Evolutionary conservation across 331 rosid genomes (phyloP), one percentile per base, ranked within the genome.

Genomic region (Arachis monticola): DNA sequence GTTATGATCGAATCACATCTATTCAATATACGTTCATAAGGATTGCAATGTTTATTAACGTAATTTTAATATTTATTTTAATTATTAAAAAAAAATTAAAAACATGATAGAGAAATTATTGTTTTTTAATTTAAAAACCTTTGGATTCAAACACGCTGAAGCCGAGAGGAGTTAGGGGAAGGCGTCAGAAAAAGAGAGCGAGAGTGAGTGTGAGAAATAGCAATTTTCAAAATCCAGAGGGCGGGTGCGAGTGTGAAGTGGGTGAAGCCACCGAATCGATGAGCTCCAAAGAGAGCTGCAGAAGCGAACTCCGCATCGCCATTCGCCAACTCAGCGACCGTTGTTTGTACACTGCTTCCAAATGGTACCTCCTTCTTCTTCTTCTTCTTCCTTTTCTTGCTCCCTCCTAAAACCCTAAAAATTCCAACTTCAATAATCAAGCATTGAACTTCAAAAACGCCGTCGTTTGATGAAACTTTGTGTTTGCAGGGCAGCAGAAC

Each of bases 271-370:
- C 67, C 22, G 2, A 64, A 66, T 61, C 68, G 27, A 92, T 93
- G 98, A 85, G 69, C 83, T 90, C 92, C 12, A 89, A 82, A 80
- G 98, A 93, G 45, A 87, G 72, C 78, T 90, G 87, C 84, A 77
- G 97, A 73, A 82, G 56, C 79, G 98, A 93, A 81, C 97, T 93
- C 50, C 95, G 97, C 67, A 85, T 91, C 44, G 98, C 97, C n/a
- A 77, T 93, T 75, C 92, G 90, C 2, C 98, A 93, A 84, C 95
- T 93, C 46, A 83, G 82, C 60, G 96, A 87, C 84, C 91, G 98
- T 17, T 86, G 95, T 55, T 91, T 92, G 76, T 82, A 87, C 79
- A 78, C 91, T 7, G 95, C 96, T 50, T 86, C 98, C 59, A 93
- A 89, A 90, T 93, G 98, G 98, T 85, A 69, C 38, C 41, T 38